A percentile compares a stretch with the other conserved stretches of the same genome.
Evolutionary conservation across 176 grass and related monocot species (phyloP).

Genomic region (Paspalum vaginatum): DNA sequence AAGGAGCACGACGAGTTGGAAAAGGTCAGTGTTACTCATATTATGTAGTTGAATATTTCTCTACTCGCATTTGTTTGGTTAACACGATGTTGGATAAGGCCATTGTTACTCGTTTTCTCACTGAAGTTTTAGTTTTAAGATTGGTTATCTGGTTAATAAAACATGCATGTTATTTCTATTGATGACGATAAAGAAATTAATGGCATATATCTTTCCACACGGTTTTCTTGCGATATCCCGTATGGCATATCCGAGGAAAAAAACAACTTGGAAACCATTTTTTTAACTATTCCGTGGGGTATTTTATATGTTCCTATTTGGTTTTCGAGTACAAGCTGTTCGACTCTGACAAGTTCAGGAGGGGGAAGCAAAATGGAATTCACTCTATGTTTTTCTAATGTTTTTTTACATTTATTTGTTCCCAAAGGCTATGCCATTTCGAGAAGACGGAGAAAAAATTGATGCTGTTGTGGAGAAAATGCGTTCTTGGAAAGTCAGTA

Average conservation of each 20-base stretch:
- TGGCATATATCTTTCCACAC: not conserved
- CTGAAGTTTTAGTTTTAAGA: not conserved
- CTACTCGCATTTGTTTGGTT: not conserved
- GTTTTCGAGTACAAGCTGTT: no score
- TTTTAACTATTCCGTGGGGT: no score
- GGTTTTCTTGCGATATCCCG: no score
- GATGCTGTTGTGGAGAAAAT: not conserved
- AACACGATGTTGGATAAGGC: not conserved
- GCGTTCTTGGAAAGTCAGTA: not conserved
- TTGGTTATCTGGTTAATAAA: not conserved
- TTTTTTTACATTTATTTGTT: not conserved
- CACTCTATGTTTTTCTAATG: not conserved
- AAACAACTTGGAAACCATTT: not conserved
- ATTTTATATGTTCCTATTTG: no score
- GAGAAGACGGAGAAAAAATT: constrained; percentile 1
- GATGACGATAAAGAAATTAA: not conserved
- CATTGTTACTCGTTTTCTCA: not conserved
- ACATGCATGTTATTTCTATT: not conserved
- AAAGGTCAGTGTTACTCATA: not conserved
- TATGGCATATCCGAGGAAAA: no score
- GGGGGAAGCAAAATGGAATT: no score
- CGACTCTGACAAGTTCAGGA: no score
- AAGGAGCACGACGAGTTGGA: not conserved
- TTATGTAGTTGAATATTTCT: not conserved
- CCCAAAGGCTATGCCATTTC: constrained; percentile 20